Conservation (phyloP, 192 early-diverging fungal species). For the Backusella australiensis region DNA sequence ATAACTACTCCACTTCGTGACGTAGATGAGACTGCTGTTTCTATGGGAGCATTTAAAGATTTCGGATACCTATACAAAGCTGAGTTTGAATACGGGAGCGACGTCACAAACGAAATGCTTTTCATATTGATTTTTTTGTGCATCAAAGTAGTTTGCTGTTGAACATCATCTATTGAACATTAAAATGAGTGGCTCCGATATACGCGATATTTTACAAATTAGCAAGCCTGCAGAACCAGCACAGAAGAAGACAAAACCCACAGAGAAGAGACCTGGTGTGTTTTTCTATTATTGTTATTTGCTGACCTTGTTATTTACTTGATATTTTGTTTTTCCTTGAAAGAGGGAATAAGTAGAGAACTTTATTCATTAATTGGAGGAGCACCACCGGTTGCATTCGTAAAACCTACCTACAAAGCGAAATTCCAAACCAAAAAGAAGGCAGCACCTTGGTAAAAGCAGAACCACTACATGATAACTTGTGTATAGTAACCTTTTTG, state of each 20-base stretch:
- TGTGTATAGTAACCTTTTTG: not conserved
- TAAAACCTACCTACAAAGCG: constrained; percentile 62
- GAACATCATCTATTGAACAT: not conserved
- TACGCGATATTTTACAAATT: constrained; percentile 63
- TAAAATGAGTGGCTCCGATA: constrained; percentile 46
- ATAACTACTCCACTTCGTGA: too few species aligned
- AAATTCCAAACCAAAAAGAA: constrained; percentile 71
- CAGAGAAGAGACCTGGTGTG: constrained; percentile 52
- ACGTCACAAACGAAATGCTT: not conserved
- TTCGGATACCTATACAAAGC: not conserved
- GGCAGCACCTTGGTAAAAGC: constrained; percentile 59
- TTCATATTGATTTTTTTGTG: not conserved
- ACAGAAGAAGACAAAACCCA: constrained; percentile 33
- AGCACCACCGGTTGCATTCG: constrained; percentile 60
- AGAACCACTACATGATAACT: not conserved
- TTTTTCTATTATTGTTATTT: not conserved
- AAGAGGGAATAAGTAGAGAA: constrained; percentile 60
- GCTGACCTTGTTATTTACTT: not conserved
- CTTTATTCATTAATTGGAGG: constrained; percentile 67
- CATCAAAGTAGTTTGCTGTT: not conserved
- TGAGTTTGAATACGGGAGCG: not conserved
- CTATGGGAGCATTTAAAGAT: too few species aligned
- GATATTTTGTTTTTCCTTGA: not conserved
- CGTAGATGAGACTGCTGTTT: too few species aligned
- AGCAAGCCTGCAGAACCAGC: constrained; percentile 34